phyloP scores from a whole-genome alignment of 2,329 filamentous ascomycete species.

The Aspergillus fructus region DNA sequence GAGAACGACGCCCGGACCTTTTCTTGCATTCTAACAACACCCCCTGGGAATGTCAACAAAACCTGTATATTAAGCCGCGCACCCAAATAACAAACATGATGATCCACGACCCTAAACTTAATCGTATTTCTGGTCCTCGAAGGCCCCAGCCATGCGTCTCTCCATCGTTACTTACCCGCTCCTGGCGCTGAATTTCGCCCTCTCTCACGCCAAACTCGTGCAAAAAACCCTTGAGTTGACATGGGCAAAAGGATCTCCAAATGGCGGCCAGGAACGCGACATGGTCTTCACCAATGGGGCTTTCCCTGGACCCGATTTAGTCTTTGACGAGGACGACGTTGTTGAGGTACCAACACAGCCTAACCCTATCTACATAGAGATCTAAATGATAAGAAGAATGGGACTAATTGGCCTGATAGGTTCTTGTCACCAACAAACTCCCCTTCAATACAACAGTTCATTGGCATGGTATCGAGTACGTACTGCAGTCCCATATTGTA shows the following conservation, averaged over 20 bases:
- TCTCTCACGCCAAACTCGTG: constrained; percentile 1
- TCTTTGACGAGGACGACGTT: constrained; percentile 28
- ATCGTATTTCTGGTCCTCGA: neutral
- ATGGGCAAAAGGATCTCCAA: constrained; percentile 33
- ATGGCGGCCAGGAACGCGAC: constrained; percentile 34
- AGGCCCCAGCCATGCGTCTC: neutral
- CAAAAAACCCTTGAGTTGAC: constrained; percentile 26
- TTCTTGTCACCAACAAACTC: constrained; percentile 32
- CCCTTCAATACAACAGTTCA: constrained; percentile 34
- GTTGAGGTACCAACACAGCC: constrained; percentile 22
- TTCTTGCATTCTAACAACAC: neutral
- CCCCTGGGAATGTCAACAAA: neutral
- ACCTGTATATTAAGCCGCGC: neutral
- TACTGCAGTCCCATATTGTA: neutral
- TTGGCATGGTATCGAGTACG: constrained; percentile 41
- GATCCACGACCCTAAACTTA: neutral
- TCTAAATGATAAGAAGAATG: neutral
- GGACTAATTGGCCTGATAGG: constrained; percentile 13
- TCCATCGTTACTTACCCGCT: neutral
- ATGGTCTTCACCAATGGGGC: constrained; percentile 34
- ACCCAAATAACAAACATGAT: neutral
- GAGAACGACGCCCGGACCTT: neutral
- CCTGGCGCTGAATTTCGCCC: neutral
- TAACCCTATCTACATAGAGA: neutral
- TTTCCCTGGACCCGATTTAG: constrained; percentile 33